Evolutionary conservation across 2,329 filamentous ascomycete genomes (phyloP), one percentile per base, ranked within the genome.

Genomic region (Fusarium aywerte): DNA sequence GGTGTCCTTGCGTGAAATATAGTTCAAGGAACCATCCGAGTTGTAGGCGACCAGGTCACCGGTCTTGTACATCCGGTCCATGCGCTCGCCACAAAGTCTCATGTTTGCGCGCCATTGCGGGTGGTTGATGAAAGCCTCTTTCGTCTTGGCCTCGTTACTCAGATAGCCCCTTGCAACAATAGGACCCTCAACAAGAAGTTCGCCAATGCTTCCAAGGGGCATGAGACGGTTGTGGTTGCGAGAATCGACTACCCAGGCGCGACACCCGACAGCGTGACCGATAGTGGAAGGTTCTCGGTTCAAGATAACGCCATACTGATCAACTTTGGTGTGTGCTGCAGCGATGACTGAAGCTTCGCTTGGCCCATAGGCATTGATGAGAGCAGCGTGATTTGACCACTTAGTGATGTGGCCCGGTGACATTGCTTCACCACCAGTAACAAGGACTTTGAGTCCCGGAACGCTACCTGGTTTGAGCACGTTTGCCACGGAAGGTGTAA

Each of bases 1-100:
- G 0, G 80, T 80, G 64, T 89, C 87, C 62, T 86, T 87, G 15
- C 87, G 79, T 15, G 84, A 84, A 18, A 85, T 60, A 36, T 80
- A 85, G 0, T 77, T 70, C 7, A 86, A 66, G 7, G 73, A 73
- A 0, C 81, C 81, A 36, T 84, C 78, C 0, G 73, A 67, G 33
- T 80, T 74, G 36, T 83, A 83, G 25, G 70, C 67, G 3, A 76
- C 83, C 3, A 86, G 73, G 65, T 86, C 84, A 7, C 84, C 84
- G 3, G 83, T 84, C 58, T 80, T 81, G 67, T 84, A 86, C 9
- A 81, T 62, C 36, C 5, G 27, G 9, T 47, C 62, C 2, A 45
- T n/a, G 0, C 7, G 18, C 1, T 51, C 13, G 1, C 43, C 49
- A 10, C 12, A 10, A 2, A 57, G 23, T 0, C 9, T 44, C 13